Evolutionary conservation across 1,284 basidiomycete species (phyloP).

Genomic region (Tilletia horrida): DNA sequence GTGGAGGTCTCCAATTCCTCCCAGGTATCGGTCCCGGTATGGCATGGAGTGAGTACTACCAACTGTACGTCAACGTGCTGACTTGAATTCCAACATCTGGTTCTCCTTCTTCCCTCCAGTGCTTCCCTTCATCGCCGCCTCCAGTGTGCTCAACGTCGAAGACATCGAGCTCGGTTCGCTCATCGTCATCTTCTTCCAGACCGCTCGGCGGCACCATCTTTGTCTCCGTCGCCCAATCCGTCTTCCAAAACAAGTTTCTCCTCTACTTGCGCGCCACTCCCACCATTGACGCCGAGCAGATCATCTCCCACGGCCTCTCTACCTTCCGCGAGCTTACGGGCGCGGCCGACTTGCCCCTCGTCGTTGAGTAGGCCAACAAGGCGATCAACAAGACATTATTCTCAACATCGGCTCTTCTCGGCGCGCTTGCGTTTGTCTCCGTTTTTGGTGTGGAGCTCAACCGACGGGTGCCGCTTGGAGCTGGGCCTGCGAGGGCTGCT

Average conservation of each 20-base stretch:
- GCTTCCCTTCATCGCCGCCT: conserved; percentile 35
- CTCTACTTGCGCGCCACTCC: conserved; percentile 24
- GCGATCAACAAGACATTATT: conserved; percentile 31
- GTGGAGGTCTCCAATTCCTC: conserved; percentile 37
- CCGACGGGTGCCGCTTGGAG: conserved; percentile 22
- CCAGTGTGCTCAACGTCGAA: conserved; percentile 23
- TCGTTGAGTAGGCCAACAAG: conserved; percentile 27
- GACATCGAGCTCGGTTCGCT: conserved; percentile 33
- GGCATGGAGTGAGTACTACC: conserved; percentile 18
- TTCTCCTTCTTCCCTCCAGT: conserved; percentile 22
- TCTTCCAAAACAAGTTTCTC: conserved; percentile 38
- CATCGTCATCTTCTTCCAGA: conserved; percentile 39
- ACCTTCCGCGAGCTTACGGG: conserved; percentile 31
- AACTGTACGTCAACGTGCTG: background rate
- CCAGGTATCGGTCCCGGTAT: conserved; percentile 30
- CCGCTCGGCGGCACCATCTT: conserved; percentile 33
- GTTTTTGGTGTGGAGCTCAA: conserved; percentile 37
- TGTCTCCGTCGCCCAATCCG: conserved; percentile 29
- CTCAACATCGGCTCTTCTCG: conserved; percentile 25
- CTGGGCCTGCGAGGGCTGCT: too few relatives aligned
- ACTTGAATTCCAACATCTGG: background rate
- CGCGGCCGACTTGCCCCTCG: conserved; percentile 18
- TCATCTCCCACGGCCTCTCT: conserved; percentile 28
- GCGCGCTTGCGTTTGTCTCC: conserved; percentile 24
- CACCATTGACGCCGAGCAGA: conserved; percentile 22